These are phyloP conservation scores for Sarcocystis neurona DNA, from an alignment of 169 alveolate species.

Conservation along the genomic window DNA sequence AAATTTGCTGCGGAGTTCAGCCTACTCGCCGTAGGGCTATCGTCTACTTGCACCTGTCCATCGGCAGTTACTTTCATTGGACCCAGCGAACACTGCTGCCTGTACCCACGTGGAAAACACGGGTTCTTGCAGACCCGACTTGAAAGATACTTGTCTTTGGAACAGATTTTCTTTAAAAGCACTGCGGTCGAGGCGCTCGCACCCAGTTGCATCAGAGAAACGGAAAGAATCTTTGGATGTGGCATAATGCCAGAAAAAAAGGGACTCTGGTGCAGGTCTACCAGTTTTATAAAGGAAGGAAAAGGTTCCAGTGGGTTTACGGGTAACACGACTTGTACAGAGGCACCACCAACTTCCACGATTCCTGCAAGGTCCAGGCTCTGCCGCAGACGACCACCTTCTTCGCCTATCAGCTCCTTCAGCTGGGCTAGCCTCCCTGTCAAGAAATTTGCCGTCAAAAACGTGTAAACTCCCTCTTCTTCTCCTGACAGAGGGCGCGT, in stretches of 20 bases:
- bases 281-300: neutral
- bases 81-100: constrained; percentile 41
- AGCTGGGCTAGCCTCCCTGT: neutral
- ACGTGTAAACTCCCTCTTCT: constrained; percentile 44
- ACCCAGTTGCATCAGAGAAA: constrained; percentile 45
- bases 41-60: neutral
- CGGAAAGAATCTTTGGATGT: constrained; percentile 3
- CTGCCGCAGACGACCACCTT: neutral
- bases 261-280: neutral
- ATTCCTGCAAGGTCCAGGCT: constrained; percentile 3
- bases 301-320: neutral
- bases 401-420: neutral
- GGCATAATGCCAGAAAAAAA: too few relatives aligned
- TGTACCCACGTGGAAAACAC: constrained; percentile 38
- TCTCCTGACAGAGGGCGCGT: constrained; percentile 39
- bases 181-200: constrained; percentile 41
- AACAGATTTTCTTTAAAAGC: constrained; percentile 14
- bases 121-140: constrained; percentile 37
- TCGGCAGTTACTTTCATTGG: neutral
- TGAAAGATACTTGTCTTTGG: neutral
- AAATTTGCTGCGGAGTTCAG: constrained; percentile 31
- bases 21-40: neutral
- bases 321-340: constrained; percentile 34
- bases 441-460: constrained; percentile 9
- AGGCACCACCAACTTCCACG: constrained; percentile 57